Evolutionary conservation across 2,329 filamentous ascomycete species (phyloP).

Genomic region (Epichloe scottii): DNA sequence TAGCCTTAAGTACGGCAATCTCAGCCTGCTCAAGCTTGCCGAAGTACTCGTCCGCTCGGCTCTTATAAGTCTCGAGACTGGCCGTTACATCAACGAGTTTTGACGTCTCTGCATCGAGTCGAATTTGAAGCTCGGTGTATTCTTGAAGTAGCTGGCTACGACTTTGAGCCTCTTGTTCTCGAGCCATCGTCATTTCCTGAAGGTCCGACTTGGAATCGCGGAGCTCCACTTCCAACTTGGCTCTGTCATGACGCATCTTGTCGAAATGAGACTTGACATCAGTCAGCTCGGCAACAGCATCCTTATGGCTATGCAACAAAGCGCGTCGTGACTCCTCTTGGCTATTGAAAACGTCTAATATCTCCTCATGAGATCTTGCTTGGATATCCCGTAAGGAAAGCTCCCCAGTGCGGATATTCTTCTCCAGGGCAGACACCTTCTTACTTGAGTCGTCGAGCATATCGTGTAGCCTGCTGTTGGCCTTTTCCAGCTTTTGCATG

Average conservation of each 20-base stretch:
- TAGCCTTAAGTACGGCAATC: conserved; percentile 86
- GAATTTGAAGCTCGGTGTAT: conserved; percentile 86
- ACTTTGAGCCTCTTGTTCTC: conserved; percentile 80
- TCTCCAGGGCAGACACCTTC: conserved; percentile 83
- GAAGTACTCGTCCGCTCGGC: conserved; percentile 89
- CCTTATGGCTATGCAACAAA: conserved; percentile 73
- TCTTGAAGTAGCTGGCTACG: conserved; percentile 83
- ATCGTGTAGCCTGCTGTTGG: conserved; percentile 82
- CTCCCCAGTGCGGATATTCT: conserved; percentile 75
- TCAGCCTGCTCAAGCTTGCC: conserved; percentile 94
- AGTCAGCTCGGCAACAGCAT: conserved; percentile 70
- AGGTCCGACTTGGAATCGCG: conserved; percentile 75
- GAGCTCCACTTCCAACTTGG: conserved; percentile 71
- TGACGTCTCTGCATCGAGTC: conserved; percentile 78
- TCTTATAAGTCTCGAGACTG: conserved; percentile 81
- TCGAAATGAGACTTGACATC: conserved; percentile 83
- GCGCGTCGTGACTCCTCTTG: conserved; percentile 82
- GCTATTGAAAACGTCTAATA: conserved; percentile 82
- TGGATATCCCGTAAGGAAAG: conserved; percentile 84
- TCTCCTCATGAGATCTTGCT: conserved; percentile 85
- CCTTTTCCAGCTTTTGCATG: conserved; percentile 83
- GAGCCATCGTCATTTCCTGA: conserved; percentile 62
- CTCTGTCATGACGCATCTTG: conserved; percentile 69
- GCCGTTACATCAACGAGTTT: conserved; percentile 73
- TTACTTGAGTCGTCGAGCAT: conserved; percentile 89